phyloP scores from a whole-genome alignment of 129 eudicot genomes.

The Lactuca sativa region DNA sequence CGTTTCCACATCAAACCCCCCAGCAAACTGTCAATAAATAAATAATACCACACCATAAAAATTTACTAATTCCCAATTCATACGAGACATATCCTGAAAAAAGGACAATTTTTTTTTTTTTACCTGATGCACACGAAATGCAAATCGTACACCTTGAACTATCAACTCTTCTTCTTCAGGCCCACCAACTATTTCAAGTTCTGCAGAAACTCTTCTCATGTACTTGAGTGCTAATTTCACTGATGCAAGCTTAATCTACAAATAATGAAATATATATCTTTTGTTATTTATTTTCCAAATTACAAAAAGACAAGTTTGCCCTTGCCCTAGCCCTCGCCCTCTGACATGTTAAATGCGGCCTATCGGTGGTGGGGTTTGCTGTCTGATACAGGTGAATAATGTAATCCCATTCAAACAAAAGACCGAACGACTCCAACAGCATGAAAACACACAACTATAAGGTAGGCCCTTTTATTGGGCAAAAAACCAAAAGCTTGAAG shows the following conservation, averaged over 20 bases:
- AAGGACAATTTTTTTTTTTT: background rate
- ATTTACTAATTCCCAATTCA: background rate
- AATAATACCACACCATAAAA: background rate
- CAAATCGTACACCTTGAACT: constrained; percentile 86
- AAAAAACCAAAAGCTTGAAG: background rate
- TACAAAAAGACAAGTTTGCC: background rate
- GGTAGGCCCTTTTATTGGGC: constrained; percentile 16
- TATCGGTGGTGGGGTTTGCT: too few relatives aligned
- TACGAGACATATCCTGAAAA: too few relatives aligned
- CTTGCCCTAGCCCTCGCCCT: too few relatives aligned
- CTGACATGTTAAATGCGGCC: too few relatives aligned
- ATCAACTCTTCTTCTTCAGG: constrained; percentile 96
- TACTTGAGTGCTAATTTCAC: constrained; percentile 92
- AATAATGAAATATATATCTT: constrained; percentile 10
- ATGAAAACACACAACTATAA: constrained; percentile 19
- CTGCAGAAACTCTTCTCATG: constrained; percentile 92
- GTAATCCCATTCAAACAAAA: constrained; percentile 14
- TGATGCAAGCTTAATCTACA: constrained; percentile 95
- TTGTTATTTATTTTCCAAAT: too few relatives aligned
- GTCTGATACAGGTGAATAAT: background rate
- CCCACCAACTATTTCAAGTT: constrained; percentile 72
- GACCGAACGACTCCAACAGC: constrained; percentile 1
- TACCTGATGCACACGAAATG: constrained; percentile 97
- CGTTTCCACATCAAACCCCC: constrained; percentile 95
- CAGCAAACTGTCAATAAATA: constrained; percentile 77